A percentile compares a stretch with the other conserved stretches of the same genome.
These are phyloP conservation scores for Sonneratia alba DNA, from an alignment of 345 rosid genomes.

Conservation along the genomic window DNA sequence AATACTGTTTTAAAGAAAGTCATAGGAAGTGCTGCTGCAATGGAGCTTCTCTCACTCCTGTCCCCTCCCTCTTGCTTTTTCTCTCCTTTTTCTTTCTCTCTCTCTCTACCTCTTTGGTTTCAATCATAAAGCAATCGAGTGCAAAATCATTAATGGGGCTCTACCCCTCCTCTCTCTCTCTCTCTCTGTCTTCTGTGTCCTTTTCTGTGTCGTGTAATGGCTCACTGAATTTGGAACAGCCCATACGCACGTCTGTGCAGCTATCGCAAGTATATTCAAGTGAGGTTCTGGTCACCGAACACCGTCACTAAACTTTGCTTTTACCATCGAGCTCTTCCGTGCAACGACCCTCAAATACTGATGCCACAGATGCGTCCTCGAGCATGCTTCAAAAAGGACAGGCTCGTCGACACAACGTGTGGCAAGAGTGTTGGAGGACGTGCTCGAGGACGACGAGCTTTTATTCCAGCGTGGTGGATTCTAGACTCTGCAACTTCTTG, in stretches of 20 bases:
- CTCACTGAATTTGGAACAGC: constrained; percentile 1
- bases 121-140: constrained; percentile 3
- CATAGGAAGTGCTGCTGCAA: constrained; percentile 2
- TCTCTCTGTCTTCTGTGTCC: not conserved
- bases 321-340: no score
- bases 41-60: not conserved
- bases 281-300: not conserved
- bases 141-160: not conserved
- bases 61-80: not conserved
- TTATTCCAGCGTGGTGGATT: not conserved
- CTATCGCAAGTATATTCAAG: not conserved
- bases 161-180: not conserved
- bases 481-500: no score
- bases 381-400: no score
- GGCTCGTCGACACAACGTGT: no score
- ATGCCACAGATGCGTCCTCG: no score
- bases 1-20: not conserved
- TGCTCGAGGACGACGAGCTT: no score
- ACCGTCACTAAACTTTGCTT: not conserved
- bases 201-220: not conserved
- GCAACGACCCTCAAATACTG: no score
- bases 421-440: no score
- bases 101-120: not conserved
- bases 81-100: not conserved
- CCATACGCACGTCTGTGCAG: not conserved